Evolutionary conservation across 805 yeast species (phyloP).

Genomic region (Danielozyma ontarioensis): DNA sequence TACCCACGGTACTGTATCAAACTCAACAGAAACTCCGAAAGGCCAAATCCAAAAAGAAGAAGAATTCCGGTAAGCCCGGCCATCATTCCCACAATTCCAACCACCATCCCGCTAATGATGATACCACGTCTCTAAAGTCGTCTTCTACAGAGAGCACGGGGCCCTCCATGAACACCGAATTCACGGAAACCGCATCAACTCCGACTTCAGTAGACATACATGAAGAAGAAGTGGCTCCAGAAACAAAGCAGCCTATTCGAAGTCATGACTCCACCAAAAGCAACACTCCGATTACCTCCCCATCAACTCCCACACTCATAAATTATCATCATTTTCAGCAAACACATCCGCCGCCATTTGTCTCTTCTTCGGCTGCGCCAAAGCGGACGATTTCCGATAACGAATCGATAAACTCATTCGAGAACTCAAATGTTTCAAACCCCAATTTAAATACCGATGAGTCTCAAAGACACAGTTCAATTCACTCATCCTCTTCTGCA

Average conservation of each 20-base stretch:
- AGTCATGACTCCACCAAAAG: too few species aligned
- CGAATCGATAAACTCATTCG: too few species aligned
- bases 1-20: conserved; percentile 37
- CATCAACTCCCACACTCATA: background rate
- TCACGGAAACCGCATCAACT: background rate
- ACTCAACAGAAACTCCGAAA: conserved; percentile 33
- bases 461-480: background rate
- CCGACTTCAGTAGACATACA: background rate
- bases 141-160: background rate
- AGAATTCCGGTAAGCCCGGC: conserved; percentile 2
- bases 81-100: conserved; percentile 1
- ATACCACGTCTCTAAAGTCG: background rate
- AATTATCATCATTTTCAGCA: background rate
- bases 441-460: background rate
- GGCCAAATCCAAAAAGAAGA: conserved; percentile 12
- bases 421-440: too few species aligned
- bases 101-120: conserved; percentile 1
- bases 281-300: too few species aligned
- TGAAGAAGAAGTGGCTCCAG: background rate
- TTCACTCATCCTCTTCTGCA: conserved; percentile 1
- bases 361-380: too few species aligned
- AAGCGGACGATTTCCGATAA: too few species aligned
- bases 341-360: background rate
- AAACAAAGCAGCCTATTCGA: background rate
- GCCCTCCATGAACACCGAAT: background rate